Percentiles rank a stretch among this genome's conserved stretches.
phyloP scores from a whole-genome alignment of 306 rosid genomes.

The Cicer bijugum region DNA sequence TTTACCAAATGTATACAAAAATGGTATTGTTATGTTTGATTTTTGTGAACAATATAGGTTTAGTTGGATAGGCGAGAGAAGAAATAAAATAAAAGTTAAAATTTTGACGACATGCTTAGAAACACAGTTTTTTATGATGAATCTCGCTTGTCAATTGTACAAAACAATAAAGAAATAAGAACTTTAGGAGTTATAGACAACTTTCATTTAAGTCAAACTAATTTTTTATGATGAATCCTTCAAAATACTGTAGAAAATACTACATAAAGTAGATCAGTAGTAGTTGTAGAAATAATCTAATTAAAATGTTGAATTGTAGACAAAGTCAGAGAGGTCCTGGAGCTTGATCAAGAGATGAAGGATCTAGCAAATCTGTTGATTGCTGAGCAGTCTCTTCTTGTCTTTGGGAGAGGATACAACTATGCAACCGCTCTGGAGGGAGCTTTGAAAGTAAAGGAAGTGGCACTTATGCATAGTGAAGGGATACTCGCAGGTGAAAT shows the following conservation, averaged over 20 bases:
- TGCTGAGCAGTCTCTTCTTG: slow-evolving; percentile 97
- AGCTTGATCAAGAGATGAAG: slow-evolving; percentile 87
- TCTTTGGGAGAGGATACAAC: slow-evolving; percentile 94
- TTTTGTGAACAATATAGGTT: neutral
- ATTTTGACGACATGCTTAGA: neutral
- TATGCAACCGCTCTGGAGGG: slow-evolving; percentile 97
- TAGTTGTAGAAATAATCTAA: slow-evolving; percentile 35
- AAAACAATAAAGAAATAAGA: neutral
- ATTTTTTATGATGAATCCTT: slow-evolving; percentile 21
- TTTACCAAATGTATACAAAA: neutral
- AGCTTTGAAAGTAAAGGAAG: slow-evolving; percentile 98
- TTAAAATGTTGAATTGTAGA: slow-evolving; percentile 54
- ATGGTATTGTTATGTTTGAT: neutral
- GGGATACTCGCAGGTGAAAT: slow-evolving; percentile 99
- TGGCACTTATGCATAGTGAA: slow-evolving; percentile 97
- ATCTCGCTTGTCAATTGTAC: neutral
- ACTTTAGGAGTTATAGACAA: neutral
- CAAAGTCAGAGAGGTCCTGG: slow-evolving; percentile 86
- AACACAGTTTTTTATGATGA: neutral
- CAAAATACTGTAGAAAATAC: slow-evolving; percentile 39
- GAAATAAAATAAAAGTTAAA: neutral
- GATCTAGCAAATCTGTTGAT: slow-evolving; percentile 82
- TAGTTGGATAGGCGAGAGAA: slow-evolving; percentile 20
- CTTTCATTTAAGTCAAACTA: neutral
- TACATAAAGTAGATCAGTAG: slow-evolving; percentile 24